Evolutionary conservation across 352 stramenopile species (phyloP), one percentile per base, ranked within the genome.

Genomic region (Aphanomyces stellatus): DNA sequence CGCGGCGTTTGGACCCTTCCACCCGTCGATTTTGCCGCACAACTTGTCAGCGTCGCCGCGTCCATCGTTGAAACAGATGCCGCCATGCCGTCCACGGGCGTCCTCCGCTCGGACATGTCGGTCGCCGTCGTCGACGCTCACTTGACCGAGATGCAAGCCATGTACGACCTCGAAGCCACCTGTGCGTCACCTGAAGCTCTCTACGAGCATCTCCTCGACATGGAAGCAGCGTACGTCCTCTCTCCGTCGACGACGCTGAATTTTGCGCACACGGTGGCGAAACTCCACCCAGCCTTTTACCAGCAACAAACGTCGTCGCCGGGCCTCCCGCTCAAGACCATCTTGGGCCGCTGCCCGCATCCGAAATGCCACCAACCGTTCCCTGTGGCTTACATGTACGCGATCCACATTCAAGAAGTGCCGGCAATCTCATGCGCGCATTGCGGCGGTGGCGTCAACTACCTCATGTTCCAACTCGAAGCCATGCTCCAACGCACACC

Each of bases 191-290:
- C 43, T 15, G 46, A 67, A 25, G 34, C 25, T 15, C 34, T 67
- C 5, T 67, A 67, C 49, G 46, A 55, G 10, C 30, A 37, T 17
- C 34, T 67, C 37, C 35, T 67, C 19, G 17, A 19, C 5, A 22
- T 67, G 13, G 60, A 67, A 46, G 22, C 22, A 5, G 60, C 51
- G 31, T 67, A 67, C 33, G 22, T 22, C 49, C 25, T 2, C 27
- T n/a, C n/a, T n/a, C 41, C 34, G 31, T 28, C 17, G 10, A 17
- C 33, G 17, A 22, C 22, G 4, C 22, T n/a, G 28, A 67, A 67
- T 33, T 67, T 67, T 67, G 60, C 60, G 11, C 60, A 67, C 43
- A 57, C 37, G 13, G 60, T 67, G 41, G 40, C 57, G 5, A 48
- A 57, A 30, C 49, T 67, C 13, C 60, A 67, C n/a, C 60, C 60